Percentiles rank a stretch among this genome's conserved stretches.
Evolutionary conservation across 73 alveolate species (phyloP).

Genomic region (Paramecium pentaurelia): DNA sequence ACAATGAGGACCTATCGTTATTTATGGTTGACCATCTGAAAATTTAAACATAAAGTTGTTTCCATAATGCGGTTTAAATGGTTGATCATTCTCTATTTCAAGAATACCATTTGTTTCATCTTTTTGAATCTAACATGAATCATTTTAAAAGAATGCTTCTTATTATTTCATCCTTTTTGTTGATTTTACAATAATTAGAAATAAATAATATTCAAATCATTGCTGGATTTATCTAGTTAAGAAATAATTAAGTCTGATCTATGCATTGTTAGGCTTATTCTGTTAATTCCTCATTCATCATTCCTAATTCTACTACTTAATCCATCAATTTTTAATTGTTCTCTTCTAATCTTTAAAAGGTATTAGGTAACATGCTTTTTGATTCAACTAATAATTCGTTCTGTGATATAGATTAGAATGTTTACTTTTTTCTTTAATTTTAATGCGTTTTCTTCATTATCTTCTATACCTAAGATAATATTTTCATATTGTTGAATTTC

Average conservation of each 20-base stretch:
- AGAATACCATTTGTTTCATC: background rate
- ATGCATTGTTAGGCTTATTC: background rate
- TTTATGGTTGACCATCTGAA: slow-evolving; percentile 9
- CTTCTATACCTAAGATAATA: background rate
- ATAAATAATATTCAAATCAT: background rate
- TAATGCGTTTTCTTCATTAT: background rate
- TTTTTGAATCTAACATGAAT: background rate
- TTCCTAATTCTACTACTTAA: background rate
- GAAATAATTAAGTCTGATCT: background rate
- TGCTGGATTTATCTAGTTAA: background rate
- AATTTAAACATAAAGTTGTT: background rate
- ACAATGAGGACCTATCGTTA: slow-evolving; percentile 46
- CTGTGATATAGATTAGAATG: background rate
- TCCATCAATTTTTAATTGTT: background rate
- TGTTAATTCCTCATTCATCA: background rate
- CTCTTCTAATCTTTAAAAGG: background rate
- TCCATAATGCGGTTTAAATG: slow-evolving; percentile 33
- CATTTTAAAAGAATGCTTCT: background rate
- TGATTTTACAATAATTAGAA: background rate
- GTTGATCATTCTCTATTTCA: background rate
- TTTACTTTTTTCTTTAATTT: background rate
- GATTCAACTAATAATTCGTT: background rate
- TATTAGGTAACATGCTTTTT: background rate
- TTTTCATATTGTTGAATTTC: background rate
- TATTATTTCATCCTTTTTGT: background rate